Evolutionary conservation across 306 rosid species (phyloP).

Genomic region (Vigna trinervia): DNA sequence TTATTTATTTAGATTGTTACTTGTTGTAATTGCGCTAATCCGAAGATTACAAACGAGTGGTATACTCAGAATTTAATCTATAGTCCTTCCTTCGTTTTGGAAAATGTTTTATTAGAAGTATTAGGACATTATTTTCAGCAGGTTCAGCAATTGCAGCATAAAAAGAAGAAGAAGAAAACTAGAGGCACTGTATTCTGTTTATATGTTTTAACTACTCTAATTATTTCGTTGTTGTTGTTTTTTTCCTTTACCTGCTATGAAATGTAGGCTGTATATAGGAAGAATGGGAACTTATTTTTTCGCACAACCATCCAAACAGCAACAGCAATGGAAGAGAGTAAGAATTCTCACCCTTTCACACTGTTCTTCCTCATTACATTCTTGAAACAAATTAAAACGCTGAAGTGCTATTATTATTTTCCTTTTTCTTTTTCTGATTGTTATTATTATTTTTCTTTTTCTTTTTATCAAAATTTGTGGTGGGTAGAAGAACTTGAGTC

Average conservation of each 20-base stretch:
- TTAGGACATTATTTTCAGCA: neutral
- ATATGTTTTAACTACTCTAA: neutral
- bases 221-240: neutral
- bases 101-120: neutral
- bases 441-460: neutral
- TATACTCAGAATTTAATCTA: neutral
- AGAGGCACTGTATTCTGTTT: neutral
- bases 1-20: neutral
- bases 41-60: neutral
- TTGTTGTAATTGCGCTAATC: neutral
- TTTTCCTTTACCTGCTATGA: neutral
- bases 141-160: neutral
- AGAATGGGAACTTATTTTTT: slow-evolving; percentile 70
- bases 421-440: no score
- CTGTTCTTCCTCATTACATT: slow-evolving; percentile 1
- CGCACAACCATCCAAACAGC: slow-evolving; percentile 70
- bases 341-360: slow-evolving; percentile 31
- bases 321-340: slow-evolving; percentile 68
- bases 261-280: slow-evolving; percentile 70
- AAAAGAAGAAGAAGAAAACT: neutral
- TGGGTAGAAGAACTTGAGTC: slow-evolving; percentile 65
- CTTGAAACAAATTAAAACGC: neutral
- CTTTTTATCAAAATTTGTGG: slow-evolving; percentile 13
- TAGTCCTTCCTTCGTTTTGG: neutral
- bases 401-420: no score